phyloP scores from a whole-genome alignment of 805 yeast genomes.

The Diddensiella caesifluorescens region DNA sequence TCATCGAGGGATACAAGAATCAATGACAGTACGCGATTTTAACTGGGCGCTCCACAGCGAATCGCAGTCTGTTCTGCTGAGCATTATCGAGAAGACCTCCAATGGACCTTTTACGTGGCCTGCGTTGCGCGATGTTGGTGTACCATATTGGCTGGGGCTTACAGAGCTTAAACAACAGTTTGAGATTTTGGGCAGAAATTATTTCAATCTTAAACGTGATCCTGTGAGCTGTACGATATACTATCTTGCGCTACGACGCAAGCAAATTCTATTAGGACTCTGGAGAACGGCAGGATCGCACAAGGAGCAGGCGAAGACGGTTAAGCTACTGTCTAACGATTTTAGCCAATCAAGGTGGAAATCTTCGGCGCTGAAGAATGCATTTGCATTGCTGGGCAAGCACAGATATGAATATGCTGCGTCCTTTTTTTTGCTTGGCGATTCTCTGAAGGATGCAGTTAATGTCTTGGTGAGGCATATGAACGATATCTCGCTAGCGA shows the following conservation, averaged over 20 bases:
- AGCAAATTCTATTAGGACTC: conserved; percentile 66
- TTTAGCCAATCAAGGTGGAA: conserved; percentile 73
- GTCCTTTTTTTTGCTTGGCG: conserved; percentile 76
- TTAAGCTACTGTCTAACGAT: conserved; percentile 71
- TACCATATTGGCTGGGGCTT: conserved; percentile 64
- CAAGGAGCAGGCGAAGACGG: conserved; percentile 76
- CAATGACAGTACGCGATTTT: conserved; percentile 71
- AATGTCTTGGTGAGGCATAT: conserved; percentile 65
- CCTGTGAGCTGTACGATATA: conserved; percentile 72
- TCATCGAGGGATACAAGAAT: conserved; percentile 45
- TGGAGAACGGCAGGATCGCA: conserved; percentile 78
- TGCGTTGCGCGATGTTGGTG: conserved; percentile 51
- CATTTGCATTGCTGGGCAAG: conserved; percentile 81
- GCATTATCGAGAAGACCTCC: conserved; percentile 39
- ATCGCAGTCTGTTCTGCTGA: conserved; percentile 61
- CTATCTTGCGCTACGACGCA: conserved; percentile 73
- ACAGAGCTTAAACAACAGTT: conserved; percentile 45
- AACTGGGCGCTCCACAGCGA: conserved; percentile 85
- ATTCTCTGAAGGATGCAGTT: conserved; percentile 68
- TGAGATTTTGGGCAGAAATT: conserved; percentile 68
- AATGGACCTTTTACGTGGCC: conserved; percentile 42
- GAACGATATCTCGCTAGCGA: conserved; percentile 65
- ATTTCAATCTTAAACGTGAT: conserved; percentile 58
- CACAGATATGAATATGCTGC: conserved; percentile 88
- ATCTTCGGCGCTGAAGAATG: conserved; percentile 86